A percentile compares a stretch with the other conserved stretches of the same genome.
Conservation (phyloP, 441 rosid species). For the Adansonia grandidieri region DNA sequence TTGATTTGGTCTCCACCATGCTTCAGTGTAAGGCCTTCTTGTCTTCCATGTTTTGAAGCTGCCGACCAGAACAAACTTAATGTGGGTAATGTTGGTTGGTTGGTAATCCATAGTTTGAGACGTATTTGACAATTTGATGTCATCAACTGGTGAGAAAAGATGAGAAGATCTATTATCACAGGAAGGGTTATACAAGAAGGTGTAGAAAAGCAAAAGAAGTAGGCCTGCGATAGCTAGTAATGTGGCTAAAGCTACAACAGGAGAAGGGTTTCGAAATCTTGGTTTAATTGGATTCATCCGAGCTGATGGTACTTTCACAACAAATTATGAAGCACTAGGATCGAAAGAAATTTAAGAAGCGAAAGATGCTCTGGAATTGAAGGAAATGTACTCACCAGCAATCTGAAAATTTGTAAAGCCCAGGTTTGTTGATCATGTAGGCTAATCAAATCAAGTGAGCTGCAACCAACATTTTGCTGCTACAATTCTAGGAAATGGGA, state of each 20-base stretch:
- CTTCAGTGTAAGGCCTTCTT: slow-evolving; percentile 47
- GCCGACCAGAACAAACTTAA: slow-evolving; percentile 55
- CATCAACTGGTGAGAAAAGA: slow-evolving; percentile 6
- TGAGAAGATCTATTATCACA: background rate
- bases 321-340: too few species aligned
- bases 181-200: slow-evolving; percentile 24
- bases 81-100: slow-evolving; percentile 54
- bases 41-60: slow-evolving; percentile 47
- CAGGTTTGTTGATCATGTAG: too few species aligned
- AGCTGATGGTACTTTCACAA: too few species aligned
- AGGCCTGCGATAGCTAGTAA: slow-evolving; percentile 35
- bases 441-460: too few species aligned
- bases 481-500: too few species aligned
- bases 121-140: slow-evolving; percentile 20
- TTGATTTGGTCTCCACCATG: slow-evolving; percentile 69
- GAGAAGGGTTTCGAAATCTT: background rate
- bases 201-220: slow-evolving; percentile 36
- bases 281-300: background rate
- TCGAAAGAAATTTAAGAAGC: too few species aligned
- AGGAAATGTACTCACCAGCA: too few species aligned
- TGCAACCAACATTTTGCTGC: too few species aligned
- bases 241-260: slow-evolving; percentile 28
- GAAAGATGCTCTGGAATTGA: too few species aligned
- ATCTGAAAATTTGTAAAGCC: too few species aligned
- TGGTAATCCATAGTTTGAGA: slow-evolving; percentile 21